Evolutionary conservation across 2,329 filamentous ascomycete species (phyloP).

Genomic region (Claviceps africana): DNA sequence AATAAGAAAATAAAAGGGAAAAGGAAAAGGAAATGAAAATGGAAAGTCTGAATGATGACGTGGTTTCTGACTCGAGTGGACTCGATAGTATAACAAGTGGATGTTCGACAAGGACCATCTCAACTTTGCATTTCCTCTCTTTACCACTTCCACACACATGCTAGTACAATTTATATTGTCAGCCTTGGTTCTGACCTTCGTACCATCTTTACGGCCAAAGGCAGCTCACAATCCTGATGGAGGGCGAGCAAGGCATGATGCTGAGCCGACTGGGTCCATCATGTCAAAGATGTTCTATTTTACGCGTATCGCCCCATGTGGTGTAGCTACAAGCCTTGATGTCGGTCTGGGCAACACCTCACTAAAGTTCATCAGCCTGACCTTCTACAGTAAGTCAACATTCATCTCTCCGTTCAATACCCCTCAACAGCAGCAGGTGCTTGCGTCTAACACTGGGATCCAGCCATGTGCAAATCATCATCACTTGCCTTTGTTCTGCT

Average conservation of each 20-base stretch:
- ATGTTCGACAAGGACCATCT: conserved; percentile 83
- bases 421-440: not conserved
- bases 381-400: conserved; percentile 65
- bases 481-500: conserved; percentile 87
- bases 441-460: conserved; percentile 10
- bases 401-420: not conserved
- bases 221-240: conserved; percentile 32
- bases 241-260: conserved; percentile 36
- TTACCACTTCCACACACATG: conserved; percentile 94
- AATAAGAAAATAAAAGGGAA: too few species aligned
- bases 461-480: conserved; percentile 96
- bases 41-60: not conserved
- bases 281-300: conserved; percentile 89
- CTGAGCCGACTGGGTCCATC: conserved; percentile 42
- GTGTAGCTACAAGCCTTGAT: conserved; percentile 82
- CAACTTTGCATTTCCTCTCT: conserved; percentile 87
- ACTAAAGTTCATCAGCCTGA: conserved; percentile 88
- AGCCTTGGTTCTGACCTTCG: conserved; percentile 60
- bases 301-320: conserved; percentile 82
- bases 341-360: conserved; percentile 94
- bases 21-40: too few species aligned
- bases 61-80: conserved; percentile 9
- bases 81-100: conserved; percentile 91
- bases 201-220: conserved; percentile 68
- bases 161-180: conserved; percentile 79